Evolutionary conservation across 345 rosid species (phyloP), one percentile per base, ranked within the genome.

Genomic region (Orychophragmus violaceus): DNA sequence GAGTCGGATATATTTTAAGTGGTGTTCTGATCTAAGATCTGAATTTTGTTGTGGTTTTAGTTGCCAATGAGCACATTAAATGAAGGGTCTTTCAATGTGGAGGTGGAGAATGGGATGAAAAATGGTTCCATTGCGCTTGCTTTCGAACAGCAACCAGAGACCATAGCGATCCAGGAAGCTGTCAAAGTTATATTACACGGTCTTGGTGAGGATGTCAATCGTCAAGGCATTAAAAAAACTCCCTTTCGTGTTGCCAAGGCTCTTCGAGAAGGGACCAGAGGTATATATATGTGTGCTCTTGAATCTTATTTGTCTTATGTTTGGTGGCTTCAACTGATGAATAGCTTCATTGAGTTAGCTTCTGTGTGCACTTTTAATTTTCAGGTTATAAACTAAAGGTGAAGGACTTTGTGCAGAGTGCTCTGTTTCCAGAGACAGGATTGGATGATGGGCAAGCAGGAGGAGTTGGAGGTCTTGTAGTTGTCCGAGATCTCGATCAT

Each of bases 241-340:
- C 92, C 98, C 29, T 69, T 81, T 64, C 95, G 98, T 23, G 96
- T 91, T 16, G 94, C 98, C 60, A 89, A 87, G 73, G 94, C 98
- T 13, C 82, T 91, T 64, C 81, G 83, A 25, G 81, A 84, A 67
- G 95, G 85, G 54, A 91, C 92, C 62, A 81, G 64, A 87, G 96
- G 98, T 91, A 53, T 44, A 3, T 88, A 12, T 50, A 7, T 16
- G 22, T 16, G 10, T 42, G 22, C 36, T 54, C 22, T 4, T 52
- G 36, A 8, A 4, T 28, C 36, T 52, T 22, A 16, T 53, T 53
- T 16, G 37, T 27, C 35, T 27, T 27, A 17, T 17, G 2, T 42
- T 10, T 16, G 9, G 48, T 41, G 8, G 19, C 23, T 42, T 17
- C 9, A 17, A 42, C 22, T 42, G 49, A 17, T 42, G 49, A 42